A percentile compares a stretch with the other conserved stretches of the same genome.
phyloP scores from a whole-genome alignment of 2,329 filamentous ascomycete species.

The Penicillium sp. region DNA sequence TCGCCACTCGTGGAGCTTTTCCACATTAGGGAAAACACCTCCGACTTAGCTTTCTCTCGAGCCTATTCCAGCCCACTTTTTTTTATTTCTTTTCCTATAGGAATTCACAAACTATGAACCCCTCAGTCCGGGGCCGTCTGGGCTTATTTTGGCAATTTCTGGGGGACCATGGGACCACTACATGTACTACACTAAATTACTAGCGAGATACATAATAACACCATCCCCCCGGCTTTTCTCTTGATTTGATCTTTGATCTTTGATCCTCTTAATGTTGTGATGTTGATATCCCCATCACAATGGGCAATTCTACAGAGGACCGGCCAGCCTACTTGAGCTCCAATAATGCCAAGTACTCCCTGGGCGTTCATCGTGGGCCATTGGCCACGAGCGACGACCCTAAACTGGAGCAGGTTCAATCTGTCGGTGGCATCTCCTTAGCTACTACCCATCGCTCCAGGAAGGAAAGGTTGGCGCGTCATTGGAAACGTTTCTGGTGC shows the following conservation, averaged over 20 bases:
- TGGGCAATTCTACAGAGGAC: slow-evolving; percentile 23
- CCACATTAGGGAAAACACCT: background rate
- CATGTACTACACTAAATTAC: too few species aligned
- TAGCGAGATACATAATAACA: slow-evolving; percentile 1
- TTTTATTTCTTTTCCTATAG: background rate
- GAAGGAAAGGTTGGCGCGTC: slow-evolving; percentile 28
- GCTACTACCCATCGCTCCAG: slow-evolving; percentile 23
- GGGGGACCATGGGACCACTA: background rate
- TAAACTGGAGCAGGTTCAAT: slow-evolving; percentile 26
- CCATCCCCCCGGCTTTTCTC: background rate
- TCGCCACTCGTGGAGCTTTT: background rate
- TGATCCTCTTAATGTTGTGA: background rate
- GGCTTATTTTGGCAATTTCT: background rate
- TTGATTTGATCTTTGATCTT: background rate
- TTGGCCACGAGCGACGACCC: slow-evolving; percentile 17
- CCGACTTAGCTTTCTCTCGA: background rate
- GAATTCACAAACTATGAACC: background rate
- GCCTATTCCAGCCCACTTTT: background rate
- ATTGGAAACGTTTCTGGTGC: slow-evolving; percentile 39
- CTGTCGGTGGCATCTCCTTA: slow-evolving; percentile 25
- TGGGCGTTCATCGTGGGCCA: slow-evolving; percentile 31
- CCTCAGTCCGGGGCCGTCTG: background rate
- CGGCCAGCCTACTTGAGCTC: slow-evolving; percentile 24
- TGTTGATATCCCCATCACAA: slow-evolving; percentile 7
- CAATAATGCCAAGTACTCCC: slow-evolving; percentile 28